A percentile compares a stretch with the other conserved stretches of the same genome.
Evolutionary conservation across 805 yeast species (phyloP).

Genomic region (Kodamaea sagamina): DNA sequence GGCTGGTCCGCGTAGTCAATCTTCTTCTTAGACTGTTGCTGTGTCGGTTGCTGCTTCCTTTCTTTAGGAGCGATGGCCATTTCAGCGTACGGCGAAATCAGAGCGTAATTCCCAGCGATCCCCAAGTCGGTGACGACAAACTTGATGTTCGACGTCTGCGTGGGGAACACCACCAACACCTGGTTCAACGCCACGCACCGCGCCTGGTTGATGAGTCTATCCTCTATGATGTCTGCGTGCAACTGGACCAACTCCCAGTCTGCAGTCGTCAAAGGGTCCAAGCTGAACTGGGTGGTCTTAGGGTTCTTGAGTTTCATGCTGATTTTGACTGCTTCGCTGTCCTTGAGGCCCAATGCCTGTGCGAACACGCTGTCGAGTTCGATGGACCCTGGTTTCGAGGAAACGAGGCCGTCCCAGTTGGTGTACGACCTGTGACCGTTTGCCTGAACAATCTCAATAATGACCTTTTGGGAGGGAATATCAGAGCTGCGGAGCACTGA

Average conservation of each 20-base stretch:
- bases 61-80: conserved; percentile 72
- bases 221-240: conserved; percentile 76
- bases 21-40: conserved; percentile 23
- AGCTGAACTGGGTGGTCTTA: conserved; percentile 58
- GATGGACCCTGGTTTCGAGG: conserved; percentile 33
- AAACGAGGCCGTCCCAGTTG: conserved; percentile 69
- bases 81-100: conserved; percentile 64
- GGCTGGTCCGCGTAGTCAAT: conserved; percentile 29
- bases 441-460: conserved; percentile 46
- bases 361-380: conserved; percentile 76
- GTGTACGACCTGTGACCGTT: conserved; percentile 38
- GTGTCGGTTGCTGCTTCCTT: conserved; percentile 19
- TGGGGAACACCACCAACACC: conserved; percentile 67
- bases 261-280: conserved; percentile 73
- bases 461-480: conserved; percentile 58
- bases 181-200: conserved; percentile 68
- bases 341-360: conserved; percentile 46
- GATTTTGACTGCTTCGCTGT: conserved; percentile 34
- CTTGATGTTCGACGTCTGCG: conserved; percentile 58
- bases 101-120: conserved; percentile 48
- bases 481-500: conserved; percentile 51
- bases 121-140: conserved; percentile 51
- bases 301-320: conserved; percentile 49
- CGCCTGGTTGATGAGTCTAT: conserved; percentile 73
- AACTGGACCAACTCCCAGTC: conserved; percentile 93